Base-by-base conservation (phyloP, 495 filamentous ascomycete species). In the Rostrohypoxylon terebratum region DNA sequence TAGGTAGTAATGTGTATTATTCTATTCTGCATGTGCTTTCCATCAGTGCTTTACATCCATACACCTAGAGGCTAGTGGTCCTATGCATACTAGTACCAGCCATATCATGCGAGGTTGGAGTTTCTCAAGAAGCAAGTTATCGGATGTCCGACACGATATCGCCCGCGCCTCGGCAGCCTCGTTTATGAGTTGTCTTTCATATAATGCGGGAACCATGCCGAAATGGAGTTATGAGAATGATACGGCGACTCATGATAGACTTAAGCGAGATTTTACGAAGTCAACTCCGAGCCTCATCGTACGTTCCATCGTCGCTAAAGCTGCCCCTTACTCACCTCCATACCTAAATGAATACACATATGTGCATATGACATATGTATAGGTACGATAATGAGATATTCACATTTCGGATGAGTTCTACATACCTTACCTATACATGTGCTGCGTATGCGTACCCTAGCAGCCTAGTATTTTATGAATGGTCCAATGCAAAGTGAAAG, bases 71-170 rank as follows among this genome's bases (percentile, higher is more conserved):
- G n/a, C n/a, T n/a, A n/a, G n/a, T n/a, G n/a, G n/a, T n/a, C n/a
- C n/a, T n/a, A 40, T 44, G 16, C 40, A 44, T 44, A 14, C 40
- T n/a, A n/a, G 16, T 45, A 20, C 16, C 42, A 45, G 42, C 42
- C 42, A 45, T 45, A 45, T 45, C n/a, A 45, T 45, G 42, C 42
- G 16, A 51, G 14, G 23, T 13, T 51, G 47, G 47, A 28, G 13
- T 21, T 51, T 51, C 23, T 25, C 11, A 28, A 33, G 23, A 25
- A 3, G 16, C 50, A 54, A 16, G 50, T 14, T 54, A 54, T 31
- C 50, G 50, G 50, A 54, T 36, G 31, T 55, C 51, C 51, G 51
- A 55, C 18, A 36, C 51, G 51, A 16, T 18, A 21, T 55, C 14
- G 51, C 28, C 51, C 31, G 51, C 31, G 36, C 20, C 31, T 16